A percentile compares a stretch with the other conserved stretches of the same genome.
Conservation (phyloP, 208 protist species). For the Leptomonas seymouri region DNA sequence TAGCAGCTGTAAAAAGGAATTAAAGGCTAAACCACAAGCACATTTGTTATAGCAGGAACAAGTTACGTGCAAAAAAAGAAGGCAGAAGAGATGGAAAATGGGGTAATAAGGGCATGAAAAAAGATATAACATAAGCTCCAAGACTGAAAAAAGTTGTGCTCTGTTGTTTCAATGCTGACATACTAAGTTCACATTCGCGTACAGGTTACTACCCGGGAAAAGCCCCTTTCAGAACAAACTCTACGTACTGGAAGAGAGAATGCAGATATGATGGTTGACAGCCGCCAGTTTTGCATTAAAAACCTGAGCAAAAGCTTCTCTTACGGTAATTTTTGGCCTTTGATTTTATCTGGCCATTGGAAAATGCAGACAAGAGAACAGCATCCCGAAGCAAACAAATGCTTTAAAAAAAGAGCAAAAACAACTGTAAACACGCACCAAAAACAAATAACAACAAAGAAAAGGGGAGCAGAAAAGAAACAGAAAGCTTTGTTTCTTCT, state of each 20-base stretch:
- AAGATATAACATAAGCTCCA: background rate
- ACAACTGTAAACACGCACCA: slow-evolving; percentile 3
- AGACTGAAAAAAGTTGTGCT: background rate
- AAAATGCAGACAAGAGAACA: slow-evolving; percentile 14
- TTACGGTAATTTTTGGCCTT: too few relatives aligned
- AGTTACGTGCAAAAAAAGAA: background rate
- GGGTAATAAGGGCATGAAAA: background rate
- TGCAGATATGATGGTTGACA: too few relatives aligned
- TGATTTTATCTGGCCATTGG: background rate
- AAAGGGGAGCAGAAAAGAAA: background rate
- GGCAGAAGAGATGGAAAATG: background rate
- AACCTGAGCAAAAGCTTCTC: too few relatives aligned
- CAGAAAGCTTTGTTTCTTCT: background rate
- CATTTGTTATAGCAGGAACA: background rate
- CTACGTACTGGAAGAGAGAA: too few relatives aligned
- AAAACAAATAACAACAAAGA: background rate
- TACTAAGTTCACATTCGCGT: too few relatives aligned
- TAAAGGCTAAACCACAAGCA: background rate
- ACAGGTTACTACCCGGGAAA: too few relatives aligned
- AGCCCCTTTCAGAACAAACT: too few relatives aligned
- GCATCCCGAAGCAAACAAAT: slow-evolving; percentile 5
- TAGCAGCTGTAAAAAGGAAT: slow-evolving; percentile 20
- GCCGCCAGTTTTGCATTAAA: too few relatives aligned
- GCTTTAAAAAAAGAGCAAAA: slow-evolving; percentile 7
- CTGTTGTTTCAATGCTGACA: too few relatives aligned